Conservation (phyloP, 164 flowering plant genomes). For the Vitis amurensis region DNA sequence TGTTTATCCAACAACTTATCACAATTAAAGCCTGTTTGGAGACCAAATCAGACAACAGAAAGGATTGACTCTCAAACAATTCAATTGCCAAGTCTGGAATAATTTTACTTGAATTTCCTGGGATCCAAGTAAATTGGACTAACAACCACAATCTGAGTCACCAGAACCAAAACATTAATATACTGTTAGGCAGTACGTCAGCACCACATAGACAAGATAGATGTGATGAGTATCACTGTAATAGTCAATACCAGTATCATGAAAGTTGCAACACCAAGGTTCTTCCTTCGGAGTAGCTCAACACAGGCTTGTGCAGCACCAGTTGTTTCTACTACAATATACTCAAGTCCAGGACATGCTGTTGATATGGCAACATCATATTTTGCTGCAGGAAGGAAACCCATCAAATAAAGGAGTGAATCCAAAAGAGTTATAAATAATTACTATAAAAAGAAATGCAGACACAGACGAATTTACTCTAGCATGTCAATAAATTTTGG, state of each 20-base stretch:
- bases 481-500: too few relatives aligned
- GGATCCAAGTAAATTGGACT: too few relatives aligned
- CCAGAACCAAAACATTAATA: neutral
- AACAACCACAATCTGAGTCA: too few relatives aligned
- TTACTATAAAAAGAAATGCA: too few relatives aligned
- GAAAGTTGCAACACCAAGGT: slow-evolving; percentile 94
- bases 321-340: slow-evolving; percentile 93
- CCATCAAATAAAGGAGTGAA: neutral
- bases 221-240: neutral
- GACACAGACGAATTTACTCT: too few relatives aligned
- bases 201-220: neutral
- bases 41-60: too few relatives aligned
- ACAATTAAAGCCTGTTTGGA: too few relatives aligned
- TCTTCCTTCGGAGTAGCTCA: slow-evolving; percentile 74
- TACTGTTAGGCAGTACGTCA: neutral
- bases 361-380: slow-evolving; percentile 95
- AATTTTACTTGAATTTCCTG: too few relatives aligned
- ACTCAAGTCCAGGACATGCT: slow-evolving; percentile 90
- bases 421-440: too few relatives aligned
- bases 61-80: too few relatives aligned
- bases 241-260: slow-evolving; percentile 78
- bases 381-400: slow-evolving; percentile 64
- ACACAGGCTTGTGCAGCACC: slow-evolving; percentile 92
- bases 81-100: too few relatives aligned
- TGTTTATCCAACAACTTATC: too few relatives aligned